Conservation (phyloP, 2,329 filamentous ascomycete genomes). For the Colletotrichum tropicicola region DNA sequence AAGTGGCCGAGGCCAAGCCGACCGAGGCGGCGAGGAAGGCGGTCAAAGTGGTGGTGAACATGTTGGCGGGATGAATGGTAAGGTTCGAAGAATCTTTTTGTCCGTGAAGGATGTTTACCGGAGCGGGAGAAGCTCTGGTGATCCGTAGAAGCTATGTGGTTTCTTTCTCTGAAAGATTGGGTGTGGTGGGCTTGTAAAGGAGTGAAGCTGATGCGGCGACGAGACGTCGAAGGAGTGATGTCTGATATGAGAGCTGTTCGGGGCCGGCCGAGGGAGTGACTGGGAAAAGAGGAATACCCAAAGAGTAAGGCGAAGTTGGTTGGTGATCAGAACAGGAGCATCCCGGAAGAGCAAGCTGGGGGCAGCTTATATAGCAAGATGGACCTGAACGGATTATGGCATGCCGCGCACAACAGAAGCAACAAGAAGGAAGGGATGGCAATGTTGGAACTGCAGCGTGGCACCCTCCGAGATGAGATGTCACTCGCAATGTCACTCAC, state of each 20-base stretch:
- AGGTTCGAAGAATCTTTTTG: neutral
- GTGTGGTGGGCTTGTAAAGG: constrained; percentile 18
- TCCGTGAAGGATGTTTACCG: neutral
- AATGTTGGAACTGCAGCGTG: constrained; percentile 2
- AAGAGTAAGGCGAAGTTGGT: constrained; percentile 9
- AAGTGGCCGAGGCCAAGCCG: constrained; percentile 36
- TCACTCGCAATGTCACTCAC: neutral
- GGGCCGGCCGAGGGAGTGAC: constrained; percentile 27
- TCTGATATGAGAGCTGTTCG: constrained; percentile 28
- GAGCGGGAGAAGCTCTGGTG: constrained; percentile 1
- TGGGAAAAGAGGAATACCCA: neutral
- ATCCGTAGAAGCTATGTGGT: neutral
- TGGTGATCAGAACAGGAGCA: constrained; percentile 17
- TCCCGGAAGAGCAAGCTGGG: neutral
- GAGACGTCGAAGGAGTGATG: constrained; percentile 20
- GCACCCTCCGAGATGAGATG: constrained; percentile 18
- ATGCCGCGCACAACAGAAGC: no score
- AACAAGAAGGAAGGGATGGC: constrained; percentile 10
- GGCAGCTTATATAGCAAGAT: constrained; percentile 23
- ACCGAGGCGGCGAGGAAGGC: constrained; percentile 40
- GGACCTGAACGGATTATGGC: neutral
- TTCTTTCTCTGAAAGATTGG: constrained; percentile 24
- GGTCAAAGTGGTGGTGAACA: constrained; percentile 39
- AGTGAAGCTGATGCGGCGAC: constrained; percentile 23
- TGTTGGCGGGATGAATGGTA: constrained; percentile 27